These are phyloP conservation scores for Beauveria caledonica DNA, from an alignment of 2,329 filamentous ascomycete genomes.

Conservation along the genomic window DNA sequence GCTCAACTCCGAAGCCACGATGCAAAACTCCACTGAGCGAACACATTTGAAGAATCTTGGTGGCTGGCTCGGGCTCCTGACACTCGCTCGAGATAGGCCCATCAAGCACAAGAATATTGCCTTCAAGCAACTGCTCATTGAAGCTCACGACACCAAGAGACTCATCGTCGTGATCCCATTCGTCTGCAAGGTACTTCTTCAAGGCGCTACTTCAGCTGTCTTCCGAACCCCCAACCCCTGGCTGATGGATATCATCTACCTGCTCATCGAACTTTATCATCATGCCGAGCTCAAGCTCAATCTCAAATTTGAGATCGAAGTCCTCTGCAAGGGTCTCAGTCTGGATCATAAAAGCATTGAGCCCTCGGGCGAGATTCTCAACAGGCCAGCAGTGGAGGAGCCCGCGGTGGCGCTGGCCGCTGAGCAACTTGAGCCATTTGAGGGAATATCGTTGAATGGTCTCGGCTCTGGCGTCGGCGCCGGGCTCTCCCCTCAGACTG, in stretches of 20 bases:
- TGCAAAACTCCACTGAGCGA: slow-evolving; percentile 77
- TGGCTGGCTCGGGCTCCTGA: slow-evolving; percentile 86
- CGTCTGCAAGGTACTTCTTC: slow-evolving; percentile 88
- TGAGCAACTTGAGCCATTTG: slow-evolving; percentile 72
- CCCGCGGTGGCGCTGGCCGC: slow-evolving; percentile 49
- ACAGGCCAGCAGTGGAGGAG: slow-evolving; percentile 59
- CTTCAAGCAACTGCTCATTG: slow-evolving; percentile 89
- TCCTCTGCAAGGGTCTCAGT: slow-evolving; percentile 84
- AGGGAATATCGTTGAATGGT: slow-evolving; percentile 70
- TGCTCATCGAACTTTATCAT: slow-evolving; percentile 90
- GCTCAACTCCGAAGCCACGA: slow-evolving; percentile 80
- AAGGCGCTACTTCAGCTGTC: slow-evolving; percentile 75
- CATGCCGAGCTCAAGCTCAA: slow-evolving; percentile 91
- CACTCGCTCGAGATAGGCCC: slow-evolving; percentile 85
- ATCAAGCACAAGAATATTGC: slow-evolving; percentile 96
- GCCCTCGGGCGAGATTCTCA: slow-evolving; percentile 77
- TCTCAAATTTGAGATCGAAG: slow-evolving; percentile 97
- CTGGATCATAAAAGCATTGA: slow-evolving; percentile 91
- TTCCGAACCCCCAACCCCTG: slow-evolving; percentile 95
- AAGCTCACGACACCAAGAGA: slow-evolving; percentile 87
- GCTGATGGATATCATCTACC: slow-evolving; percentile 90
- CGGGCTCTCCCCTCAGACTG: slow-evolving; percentile 68
- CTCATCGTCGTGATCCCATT: slow-evolving; percentile 92
- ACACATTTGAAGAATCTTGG: slow-evolving; percentile 88
- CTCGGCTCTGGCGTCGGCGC: slow-evolving; percentile 60